Percentiles rank a stretch among this genome's conserved stretches.
phyloP scores from a whole-genome alignment of 495 filamentous ascomycete genomes.

The Neurospora sp. region DNA sequence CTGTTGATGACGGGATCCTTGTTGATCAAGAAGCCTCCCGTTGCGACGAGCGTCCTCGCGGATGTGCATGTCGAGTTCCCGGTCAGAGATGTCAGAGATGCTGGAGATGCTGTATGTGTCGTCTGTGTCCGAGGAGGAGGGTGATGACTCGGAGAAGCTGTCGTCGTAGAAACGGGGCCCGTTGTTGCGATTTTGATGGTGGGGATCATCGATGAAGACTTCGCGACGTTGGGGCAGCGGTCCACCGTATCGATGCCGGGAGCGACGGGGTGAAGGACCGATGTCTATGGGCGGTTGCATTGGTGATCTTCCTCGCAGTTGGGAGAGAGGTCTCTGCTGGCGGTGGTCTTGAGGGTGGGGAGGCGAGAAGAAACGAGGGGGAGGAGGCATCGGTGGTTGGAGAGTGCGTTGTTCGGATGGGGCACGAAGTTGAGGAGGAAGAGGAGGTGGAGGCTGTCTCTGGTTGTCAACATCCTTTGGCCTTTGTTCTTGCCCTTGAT shows the following conservation, averaged over 20 bases:
- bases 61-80: conserved; percentile 22
- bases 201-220: not conserved
- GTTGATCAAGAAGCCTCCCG: not conserved
- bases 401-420: not conserved
- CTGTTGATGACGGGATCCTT: not conserved
- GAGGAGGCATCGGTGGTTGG: not conserved
- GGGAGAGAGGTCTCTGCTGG: not conserved
- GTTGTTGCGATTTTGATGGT: not conserved
- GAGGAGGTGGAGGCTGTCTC: not conserved
- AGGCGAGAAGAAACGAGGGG: not conserved
- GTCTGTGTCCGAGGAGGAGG: conserved; percentile 4
- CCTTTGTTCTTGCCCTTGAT: not conserved
- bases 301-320: not conserved
- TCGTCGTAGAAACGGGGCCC: not conserved
- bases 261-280: not conserved
- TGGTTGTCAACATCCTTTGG: not conserved
- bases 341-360: not conserved
- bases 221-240: not conserved
- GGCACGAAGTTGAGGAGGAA: not conserved
- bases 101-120: conserved; percentile 25
- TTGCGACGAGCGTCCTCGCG: not conserved
- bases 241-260: not conserved
- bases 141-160: not conserved
- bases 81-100: conserved; percentile 26
- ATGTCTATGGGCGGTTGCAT: not conserved